Base-by-base conservation (phyloP, 305 asterid genomes). In the Nicotiana rustica region DNA sequence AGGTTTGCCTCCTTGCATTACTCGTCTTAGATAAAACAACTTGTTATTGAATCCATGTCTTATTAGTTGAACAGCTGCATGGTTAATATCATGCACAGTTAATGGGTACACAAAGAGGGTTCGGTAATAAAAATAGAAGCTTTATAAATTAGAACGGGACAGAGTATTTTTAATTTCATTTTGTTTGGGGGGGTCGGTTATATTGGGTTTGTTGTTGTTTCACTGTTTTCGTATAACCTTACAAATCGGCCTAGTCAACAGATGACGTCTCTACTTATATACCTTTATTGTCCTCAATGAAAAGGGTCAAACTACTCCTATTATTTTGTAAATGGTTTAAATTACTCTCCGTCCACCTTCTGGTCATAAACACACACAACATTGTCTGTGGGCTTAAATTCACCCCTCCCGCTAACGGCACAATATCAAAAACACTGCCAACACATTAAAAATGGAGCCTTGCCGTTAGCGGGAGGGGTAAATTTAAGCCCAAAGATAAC, bases 1-100 rank as follows among this genome's bases (percentile, higher is more conserved):
- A 94, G 99, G 99, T 96, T 86, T 59, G 90, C 78, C 69, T 4
- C 59, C 38, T 44, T 59, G 19, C 65, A 15, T 21, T 77, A 36
- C 7, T 47, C 67, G 47, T 80, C 64, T 80, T 47, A 67, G 14
- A 67, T 49, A 14, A 66, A 49, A n/a, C 5, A 67, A 66, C 49
- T 67, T 0, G 4, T 49, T 73, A 21, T 21, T 73, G 62, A 73
- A 17, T 73, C 41, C 62, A 21, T 73, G 49, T 73, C 38, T 21
- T 73, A 14, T 21, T 25, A 73, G 14, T 47, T 49, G 79, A 73
- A 25, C 25, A 21, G 62, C 21, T 73, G 14, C 79, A 73, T 31
- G 49, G 73, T 67, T 10, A 33, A 66, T 67, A 67, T 67, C 25
- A 33, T 33, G 21, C 49, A 67, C 17, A 44, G 17, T 38, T 13